phyloP scores from a whole-genome alignment of 2,329 filamentous ascomycete species.

The Colletotrichum tamarilloi region DNA sequence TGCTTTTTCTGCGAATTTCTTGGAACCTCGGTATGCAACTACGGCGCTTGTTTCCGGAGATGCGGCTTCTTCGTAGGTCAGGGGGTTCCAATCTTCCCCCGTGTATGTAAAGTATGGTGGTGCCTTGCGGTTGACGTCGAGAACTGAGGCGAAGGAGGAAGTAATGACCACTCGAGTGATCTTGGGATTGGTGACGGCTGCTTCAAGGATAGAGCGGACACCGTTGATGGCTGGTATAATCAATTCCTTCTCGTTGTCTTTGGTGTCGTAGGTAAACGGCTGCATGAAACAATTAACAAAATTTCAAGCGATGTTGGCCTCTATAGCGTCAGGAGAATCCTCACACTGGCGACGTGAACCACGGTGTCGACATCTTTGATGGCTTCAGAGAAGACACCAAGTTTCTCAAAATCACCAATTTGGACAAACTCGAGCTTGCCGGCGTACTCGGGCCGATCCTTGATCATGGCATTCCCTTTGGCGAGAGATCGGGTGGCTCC shows the following conservation, averaged over 20 bases:
- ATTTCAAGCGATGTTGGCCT: neutral
- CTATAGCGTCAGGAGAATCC: slow-evolving; percentile 16
- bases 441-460: slow-evolving; percentile 48
- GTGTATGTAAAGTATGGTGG: slow-evolving; percentile 64
- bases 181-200: slow-evolving; percentile 38
- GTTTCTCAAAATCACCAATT: slow-evolving; percentile 53
- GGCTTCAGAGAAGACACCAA: slow-evolving; percentile 48
- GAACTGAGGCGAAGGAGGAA: slow-evolving; percentile 75
- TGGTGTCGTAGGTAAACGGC: slow-evolving; percentile 56
- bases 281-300: slow-evolving; percentile 28
- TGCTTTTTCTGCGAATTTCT: slow-evolving; percentile 48
- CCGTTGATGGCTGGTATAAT: slow-evolving; percentile 59
- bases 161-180: slow-evolving; percentile 63
- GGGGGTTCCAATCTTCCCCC: slow-evolving; percentile 67
- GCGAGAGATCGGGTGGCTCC: slow-evolving; percentile 43
- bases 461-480: slow-evolving; percentile 48
- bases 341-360: slow-evolving; percentile 57
- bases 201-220: slow-evolving; percentile 53
- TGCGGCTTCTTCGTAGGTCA: slow-evolving; percentile 61
- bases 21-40: slow-evolving; percentile 47
- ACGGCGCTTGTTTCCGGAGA: slow-evolving; percentile 52
- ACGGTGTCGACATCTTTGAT: slow-evolving; percentile 55
- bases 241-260: slow-evolving; percentile 56
- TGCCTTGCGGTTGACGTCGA: slow-evolving; percentile 60
- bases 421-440: slow-evolving; percentile 53